Percentiles rank a stretch among this genome's conserved stretches.
Evolutionary conservation across 2,329 filamentous ascomycete species (phyloP).

Genomic region (Colletotrichum sp.): DNA sequence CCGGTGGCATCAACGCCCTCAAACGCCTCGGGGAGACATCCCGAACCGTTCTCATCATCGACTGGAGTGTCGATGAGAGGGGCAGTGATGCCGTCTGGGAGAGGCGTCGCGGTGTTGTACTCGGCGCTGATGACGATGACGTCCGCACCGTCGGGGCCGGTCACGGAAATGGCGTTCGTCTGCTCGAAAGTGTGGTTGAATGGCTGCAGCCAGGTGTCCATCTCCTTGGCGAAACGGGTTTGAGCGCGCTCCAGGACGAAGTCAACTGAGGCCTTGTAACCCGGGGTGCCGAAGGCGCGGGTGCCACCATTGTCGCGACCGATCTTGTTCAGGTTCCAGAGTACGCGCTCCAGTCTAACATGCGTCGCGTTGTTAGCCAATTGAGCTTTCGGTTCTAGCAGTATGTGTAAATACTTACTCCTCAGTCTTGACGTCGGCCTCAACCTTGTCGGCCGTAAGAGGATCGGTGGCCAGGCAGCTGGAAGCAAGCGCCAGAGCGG

Average conservation of each 20-base stretch:
- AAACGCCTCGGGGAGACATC: constrained; percentile 47
- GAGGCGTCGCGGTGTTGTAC: constrained; percentile 50
- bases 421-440: constrained; percentile 40
- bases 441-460: constrained; percentile 42
- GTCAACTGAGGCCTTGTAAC: constrained; percentile 55
- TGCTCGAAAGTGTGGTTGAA: constrained; percentile 43
- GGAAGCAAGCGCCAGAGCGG: constrained; percentile 12
- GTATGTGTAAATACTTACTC: constrained; percentile 30
- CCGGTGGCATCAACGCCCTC: constrained; percentile 44
- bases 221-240: constrained; percentile 37
- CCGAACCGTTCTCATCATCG: constrained; percentile 40
- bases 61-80: constrained; percentile 39
- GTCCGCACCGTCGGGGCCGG: constrained; percentile 47
- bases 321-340: constrained; percentile 52
- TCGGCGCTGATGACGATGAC: constrained; percentile 46
- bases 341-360: constrained; percentile 48
- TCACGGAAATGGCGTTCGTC: constrained; percentile 45
- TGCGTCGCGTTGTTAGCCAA: not conserved
- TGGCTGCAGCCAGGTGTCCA: constrained; percentile 44
- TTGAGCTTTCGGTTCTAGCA: rapidly evolving
- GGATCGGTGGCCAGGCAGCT: constrained; percentile 25
- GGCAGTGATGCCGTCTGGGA: constrained; percentile 37
- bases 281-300: constrained; percentile 56
- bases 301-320: constrained; percentile 54
- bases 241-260: constrained; percentile 45